Conservation (phyloP, 106 monocot genomes). For the Apostasia ramifera region DNA sequence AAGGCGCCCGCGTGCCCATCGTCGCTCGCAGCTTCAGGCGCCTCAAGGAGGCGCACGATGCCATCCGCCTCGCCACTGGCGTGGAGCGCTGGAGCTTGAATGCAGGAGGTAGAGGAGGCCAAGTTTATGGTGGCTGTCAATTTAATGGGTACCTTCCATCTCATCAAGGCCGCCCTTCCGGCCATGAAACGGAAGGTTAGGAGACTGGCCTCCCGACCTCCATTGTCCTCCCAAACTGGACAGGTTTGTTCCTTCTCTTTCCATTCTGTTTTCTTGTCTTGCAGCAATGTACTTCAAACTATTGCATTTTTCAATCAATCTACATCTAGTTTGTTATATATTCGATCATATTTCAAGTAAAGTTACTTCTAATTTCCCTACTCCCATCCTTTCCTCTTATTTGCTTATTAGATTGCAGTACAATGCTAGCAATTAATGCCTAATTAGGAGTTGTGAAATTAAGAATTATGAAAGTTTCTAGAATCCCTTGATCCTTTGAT, state of each 20-base stretch:
- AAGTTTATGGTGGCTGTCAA: conserved; percentile 68
- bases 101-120: conserved; percentile 49
- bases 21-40: conserved; percentile 36
- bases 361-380: no score
- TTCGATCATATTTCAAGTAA: no score
- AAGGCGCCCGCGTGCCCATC: conserved; percentile 68
- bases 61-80: conserved; percentile 59
- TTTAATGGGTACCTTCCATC: conserved; percentile 61
- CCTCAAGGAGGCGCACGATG: conserved; percentile 45
- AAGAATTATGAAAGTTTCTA: no score
- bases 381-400: no score
- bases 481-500: no score
- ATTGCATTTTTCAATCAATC: no score
- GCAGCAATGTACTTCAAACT: no score
- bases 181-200: conserved; percentile 40
- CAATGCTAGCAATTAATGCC: no score
- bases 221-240: conserved; percentile 73
- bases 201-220: conserved; percentile 30
- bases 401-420: no score
- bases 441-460: no score
- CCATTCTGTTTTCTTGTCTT: background rate
- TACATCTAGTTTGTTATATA: no score
- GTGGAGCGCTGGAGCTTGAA: conserved; percentile 49
- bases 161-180: conserved; percentile 79
- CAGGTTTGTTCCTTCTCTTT: conserved; percentile 38